Evolutionary conservation across 2,329 filamentous ascomycete genomes (phyloP), one percentile per base, ranked within the genome.

Genomic region (Paecilomyces sp.): DNA sequence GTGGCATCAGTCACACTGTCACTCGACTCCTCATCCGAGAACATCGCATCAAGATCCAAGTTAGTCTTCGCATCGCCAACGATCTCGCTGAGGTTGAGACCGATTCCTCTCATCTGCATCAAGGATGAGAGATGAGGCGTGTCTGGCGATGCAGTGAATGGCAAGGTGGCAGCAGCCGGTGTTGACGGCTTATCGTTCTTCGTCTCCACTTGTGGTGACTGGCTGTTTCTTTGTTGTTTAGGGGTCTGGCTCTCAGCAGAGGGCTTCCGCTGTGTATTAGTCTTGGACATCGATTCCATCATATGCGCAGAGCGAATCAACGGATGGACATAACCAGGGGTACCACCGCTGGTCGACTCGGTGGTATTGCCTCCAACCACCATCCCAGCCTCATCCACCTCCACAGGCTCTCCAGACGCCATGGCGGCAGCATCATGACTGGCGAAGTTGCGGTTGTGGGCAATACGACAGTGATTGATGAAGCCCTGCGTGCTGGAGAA

Each of bases 401-500:
- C 90, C 60, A 96, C 85, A 12, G 89, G 86, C 65, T 92, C 88
- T 57, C 94, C 94, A 67, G 91, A 95, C 61, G 90, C 89, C 59
- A 92, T 83, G 34, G 93, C 94, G 63, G 94, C 94, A 69, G 92
- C 91, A 74, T 97, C 93, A 70, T 99, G 94, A 67, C 91, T 97
- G 77, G 96, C 93, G 80, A 92, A 97, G 64, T 95, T 92, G 61
- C 91, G 85, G 72, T 89, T 90, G 77, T 99, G 94, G 28, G 92
- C 92, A 68, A 99, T 97, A 60, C 94, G 91, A 73, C 93, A 97
- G 72, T 99, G 94, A 71, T 99, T 99, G 78, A 99, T 94, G 77
- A 97, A 97, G n/a, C 94, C 94, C 75, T 97, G 94, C 0, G 92
- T 95, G 77, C 92, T 97, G 59, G 89, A 92, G 71, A 97, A 97